Evolutionary conservation across 2,329 filamentous ascomycete species (phyloP).

Genomic region (Xylariaceae sp.): DNA sequence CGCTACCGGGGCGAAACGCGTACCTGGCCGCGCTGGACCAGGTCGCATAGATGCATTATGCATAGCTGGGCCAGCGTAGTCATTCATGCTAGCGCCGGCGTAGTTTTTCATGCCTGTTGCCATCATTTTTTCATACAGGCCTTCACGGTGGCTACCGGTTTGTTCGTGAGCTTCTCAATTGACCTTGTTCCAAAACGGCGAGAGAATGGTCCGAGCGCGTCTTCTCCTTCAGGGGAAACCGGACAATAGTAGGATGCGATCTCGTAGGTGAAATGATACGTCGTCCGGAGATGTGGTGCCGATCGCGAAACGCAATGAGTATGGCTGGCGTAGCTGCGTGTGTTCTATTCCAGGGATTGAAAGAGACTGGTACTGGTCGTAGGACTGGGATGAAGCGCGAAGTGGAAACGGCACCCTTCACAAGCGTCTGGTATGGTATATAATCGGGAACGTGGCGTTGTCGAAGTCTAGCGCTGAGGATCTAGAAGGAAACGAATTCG

Average conservation of each 20-base stretch:
- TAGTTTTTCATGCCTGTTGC: conserved; percentile 30
- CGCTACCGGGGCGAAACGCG: conserved; percentile 29
- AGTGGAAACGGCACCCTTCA: not conserved
- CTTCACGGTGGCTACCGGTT: not conserved
- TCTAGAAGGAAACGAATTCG: conserved; percentile 2
- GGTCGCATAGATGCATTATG: conserved; percentile 29
- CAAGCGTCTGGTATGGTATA: not conserved
- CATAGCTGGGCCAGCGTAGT: conserved; percentile 25
- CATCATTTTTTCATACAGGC: conserved; percentile 14
- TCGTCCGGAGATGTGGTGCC: not conserved
- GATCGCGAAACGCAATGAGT: not conserved
- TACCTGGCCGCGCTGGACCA: conserved; percentile 26
- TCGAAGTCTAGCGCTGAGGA: conserved; percentile 1
- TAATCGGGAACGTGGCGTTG: not conserved
- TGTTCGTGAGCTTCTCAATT: not conserved
- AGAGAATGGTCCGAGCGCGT: no score
- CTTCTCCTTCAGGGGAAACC: not conserved
- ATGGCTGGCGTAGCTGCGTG: not conserved
- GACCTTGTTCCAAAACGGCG: not conserved
- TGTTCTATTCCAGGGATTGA: not conserved
- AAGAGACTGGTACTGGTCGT: not conserved
- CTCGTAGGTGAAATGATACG: not conserved
- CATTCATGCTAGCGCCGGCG: conserved; percentile 31
- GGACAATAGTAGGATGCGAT: not conserved
- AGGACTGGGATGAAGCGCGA: not conserved